Percentiles rank a stretch among this genome's conserved stretches.
Conservation (phyloP, 2,329 filamentous ascomycete species). For the Rugonectria rugulosa region DNA sequence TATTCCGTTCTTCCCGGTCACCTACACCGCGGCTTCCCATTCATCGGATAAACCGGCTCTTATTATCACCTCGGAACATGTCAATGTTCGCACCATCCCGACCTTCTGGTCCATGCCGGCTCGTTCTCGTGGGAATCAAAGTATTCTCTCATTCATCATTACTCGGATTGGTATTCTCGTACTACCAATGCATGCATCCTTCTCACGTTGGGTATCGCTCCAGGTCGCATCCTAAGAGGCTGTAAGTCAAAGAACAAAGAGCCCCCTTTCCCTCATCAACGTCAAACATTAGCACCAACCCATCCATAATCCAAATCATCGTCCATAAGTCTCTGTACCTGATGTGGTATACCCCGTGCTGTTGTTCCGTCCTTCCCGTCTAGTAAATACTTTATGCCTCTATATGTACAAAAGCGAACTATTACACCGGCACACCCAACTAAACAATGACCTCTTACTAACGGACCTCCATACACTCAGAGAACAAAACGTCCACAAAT, state of each 20-base stretch:
- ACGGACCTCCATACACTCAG: conserved; percentile 36
- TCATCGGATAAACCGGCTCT: neutral
- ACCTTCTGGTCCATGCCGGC: neutral
- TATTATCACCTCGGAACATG: neutral
- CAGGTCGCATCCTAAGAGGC: no score
- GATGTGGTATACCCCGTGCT: neutral
- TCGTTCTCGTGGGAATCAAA: neutral
- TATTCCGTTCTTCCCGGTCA: no score
- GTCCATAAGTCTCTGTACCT: no score
- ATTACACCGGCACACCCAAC: neutral
- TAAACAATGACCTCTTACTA: neutral
- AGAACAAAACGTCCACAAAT: conserved; percentile 37
- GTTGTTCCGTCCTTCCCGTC: neutral
- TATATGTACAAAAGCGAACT: neutral
- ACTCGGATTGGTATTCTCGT: neutral
- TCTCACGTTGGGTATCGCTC: no score
- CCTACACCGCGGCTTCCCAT: neutral
- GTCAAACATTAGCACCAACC: no score
- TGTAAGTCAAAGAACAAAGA: no score
- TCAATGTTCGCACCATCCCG: neutral
- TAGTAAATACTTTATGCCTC: neutral
- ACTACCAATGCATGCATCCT: neutral
- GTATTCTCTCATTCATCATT: no score
- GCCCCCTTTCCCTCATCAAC: no score
- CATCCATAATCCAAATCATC: no score